Percentiles rank a stretch among this genome's conserved stretches.
These are phyloP conservation scores for Chaetomium cochliodes DNA, from an alignment of 495 filamentous ascomycete species.

Conservation along the genomic window DNA sequence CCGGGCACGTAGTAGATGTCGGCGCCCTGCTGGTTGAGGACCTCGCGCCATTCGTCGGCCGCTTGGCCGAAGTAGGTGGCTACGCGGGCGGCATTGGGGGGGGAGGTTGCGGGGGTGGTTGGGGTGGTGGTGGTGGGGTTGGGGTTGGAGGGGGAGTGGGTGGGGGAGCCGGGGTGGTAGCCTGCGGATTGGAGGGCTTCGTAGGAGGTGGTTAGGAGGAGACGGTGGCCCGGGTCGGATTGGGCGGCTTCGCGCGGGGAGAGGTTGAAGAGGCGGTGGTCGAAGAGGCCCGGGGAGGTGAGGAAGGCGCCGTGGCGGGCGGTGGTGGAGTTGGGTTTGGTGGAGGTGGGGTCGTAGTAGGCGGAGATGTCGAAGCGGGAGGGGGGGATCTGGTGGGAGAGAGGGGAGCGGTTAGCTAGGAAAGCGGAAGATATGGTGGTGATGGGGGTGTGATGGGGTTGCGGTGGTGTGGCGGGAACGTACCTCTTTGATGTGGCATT, in stretches of 20 bases:
- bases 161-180: not conserved
- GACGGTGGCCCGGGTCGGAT: not conserved
- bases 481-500: conserved; percentile 4
- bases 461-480: not conserved
- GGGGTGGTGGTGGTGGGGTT: not conserved
- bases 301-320: conserved; percentile 80
- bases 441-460: no score
- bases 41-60: conserved; percentile 2
- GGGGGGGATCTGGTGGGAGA: conserved; percentile 53
- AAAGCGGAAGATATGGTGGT: not conserved
- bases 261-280: conserved; percentile 2
- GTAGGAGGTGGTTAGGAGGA: not conserved
- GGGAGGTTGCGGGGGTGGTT: no score
- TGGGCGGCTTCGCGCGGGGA: conserved; percentile 1
- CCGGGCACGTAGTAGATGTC: not conserved
- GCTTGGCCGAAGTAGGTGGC: conserved; percentile 3
- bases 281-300: conserved; percentile 54
- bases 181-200: not conserved
- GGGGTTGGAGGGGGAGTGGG: no score
- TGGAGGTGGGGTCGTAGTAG: conserved; percentile 69
- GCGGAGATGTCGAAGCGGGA: conserved; percentile 67
- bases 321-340: conserved; percentile 63
- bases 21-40: not conserved
- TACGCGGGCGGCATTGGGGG: not conserved
- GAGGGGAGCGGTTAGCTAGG: not conserved